Evolutionary conservation across 768 basidiomycete genomes (phyloP).

Genomic region (Panellus pusillus): DNA sequence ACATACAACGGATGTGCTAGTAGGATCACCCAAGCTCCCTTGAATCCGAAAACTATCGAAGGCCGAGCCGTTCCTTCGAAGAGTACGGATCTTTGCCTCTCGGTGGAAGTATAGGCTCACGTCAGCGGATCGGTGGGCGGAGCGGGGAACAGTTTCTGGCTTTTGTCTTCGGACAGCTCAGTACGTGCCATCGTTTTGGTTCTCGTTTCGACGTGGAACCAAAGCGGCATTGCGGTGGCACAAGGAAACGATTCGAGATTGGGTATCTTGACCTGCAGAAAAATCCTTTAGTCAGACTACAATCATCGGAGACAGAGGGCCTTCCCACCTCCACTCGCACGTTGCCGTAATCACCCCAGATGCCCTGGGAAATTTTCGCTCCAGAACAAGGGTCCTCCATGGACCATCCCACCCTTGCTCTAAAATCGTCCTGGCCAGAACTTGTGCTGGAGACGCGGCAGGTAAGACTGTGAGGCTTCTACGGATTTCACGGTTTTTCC

Average conservation of each 20-base stretch:
- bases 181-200: constrained; percentile 16
- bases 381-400: neutral
- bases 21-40: constrained; percentile 10
- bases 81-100: constrained; percentile 10
- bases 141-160: constrained; percentile 13
- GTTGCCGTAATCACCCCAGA: constrained; percentile 13
- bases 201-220: constrained; percentile 8
- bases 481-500: constrained; percentile 1
- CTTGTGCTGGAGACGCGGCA: constrained; percentile 15
- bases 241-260: constrained; percentile 10
- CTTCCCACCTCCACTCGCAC: constrained; percentile 6
- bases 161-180: constrained; percentile 7
- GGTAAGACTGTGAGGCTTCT: constrained; percentile 11
- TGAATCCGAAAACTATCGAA: neutral
- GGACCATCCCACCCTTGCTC: constrained; percentile 11
- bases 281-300: neutral
- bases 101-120: constrained; percentile 15
- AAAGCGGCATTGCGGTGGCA: constrained; percentile 12
- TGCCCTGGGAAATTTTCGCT: constrained; percentile 10
- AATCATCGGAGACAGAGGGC: neutral
- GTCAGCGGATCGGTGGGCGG: constrained; percentile 9
- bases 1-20: neutral
- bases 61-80: neutral
- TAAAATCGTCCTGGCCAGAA: constrained; percentile 4
- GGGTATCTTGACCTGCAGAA: constrained; percentile 7